A percentile compares a stretch with the other conserved stretches of the same genome.
Evolutionary conservation across 768 basidiomycete species (phyloP).

Genomic region (Psilocybe sp.): DNA sequence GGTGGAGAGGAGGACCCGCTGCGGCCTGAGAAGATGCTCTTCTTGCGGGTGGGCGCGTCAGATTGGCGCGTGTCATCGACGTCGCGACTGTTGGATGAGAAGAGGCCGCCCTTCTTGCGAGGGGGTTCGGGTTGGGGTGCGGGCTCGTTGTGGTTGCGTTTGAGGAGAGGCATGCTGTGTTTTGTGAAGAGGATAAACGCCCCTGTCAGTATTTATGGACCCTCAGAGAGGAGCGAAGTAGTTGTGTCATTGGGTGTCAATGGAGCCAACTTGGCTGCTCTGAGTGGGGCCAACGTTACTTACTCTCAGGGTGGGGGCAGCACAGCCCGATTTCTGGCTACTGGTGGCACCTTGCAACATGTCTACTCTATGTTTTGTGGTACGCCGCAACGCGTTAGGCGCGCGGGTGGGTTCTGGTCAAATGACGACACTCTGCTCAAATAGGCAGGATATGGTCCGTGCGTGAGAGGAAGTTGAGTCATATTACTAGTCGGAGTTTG

Average conservation of each 20-base stretch:
- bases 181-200: too few relatives aligned
- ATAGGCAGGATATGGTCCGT: conserved; percentile 27
- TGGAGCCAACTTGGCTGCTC: not conserved
- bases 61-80: conserved; percentile 6
- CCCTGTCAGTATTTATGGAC: not conserved
- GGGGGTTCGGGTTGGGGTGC: too few relatives aligned
- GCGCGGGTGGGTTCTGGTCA: not conserved
- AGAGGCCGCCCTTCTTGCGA: not conserved
- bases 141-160: conserved; percentile 11
- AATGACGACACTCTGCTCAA: not conserved
- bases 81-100: conserved; percentile 9
- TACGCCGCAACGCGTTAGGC: not conserved
- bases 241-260: conserved; percentile 3
- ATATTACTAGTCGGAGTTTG: conserved; percentile 40
- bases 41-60: conserved; percentile 19
- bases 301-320: too few relatives aligned
- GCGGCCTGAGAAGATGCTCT: conserved; percentile 24
- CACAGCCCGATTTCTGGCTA: too few relatives aligned
- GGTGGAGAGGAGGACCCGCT: conserved; percentile 20
- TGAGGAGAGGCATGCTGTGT: conserved; percentile 24
- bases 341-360: too few relatives aligned
- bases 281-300: too few relatives aligned
- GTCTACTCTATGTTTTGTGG: not conserved
- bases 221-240: not conserved
- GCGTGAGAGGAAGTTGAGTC: conserved; percentile 34